Percentiles rank a stretch among this genome's conserved stretches.
Conservation (phyloP, 2,329 filamentous ascomycete genomes). For the Epichloe bromicola region DNA sequence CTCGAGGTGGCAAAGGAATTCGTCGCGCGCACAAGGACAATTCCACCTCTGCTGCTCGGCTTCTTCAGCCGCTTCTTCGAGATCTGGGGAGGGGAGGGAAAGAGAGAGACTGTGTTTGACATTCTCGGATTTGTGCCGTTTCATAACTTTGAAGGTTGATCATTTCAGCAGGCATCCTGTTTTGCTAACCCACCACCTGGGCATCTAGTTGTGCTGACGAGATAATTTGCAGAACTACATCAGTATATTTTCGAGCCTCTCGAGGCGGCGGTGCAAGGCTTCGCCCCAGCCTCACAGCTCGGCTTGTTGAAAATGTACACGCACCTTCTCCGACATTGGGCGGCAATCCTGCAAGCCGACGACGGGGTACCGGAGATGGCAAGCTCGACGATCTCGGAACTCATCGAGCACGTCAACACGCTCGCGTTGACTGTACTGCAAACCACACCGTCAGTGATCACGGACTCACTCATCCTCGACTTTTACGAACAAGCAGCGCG, state of each 20-base stretch:
- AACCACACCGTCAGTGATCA: conserved; percentile 27
- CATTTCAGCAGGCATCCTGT: conserved; percentile 16
- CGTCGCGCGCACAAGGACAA: conserved; percentile 38
- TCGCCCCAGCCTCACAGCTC: conserved; percentile 38
- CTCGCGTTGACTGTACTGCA: conserved; percentile 50
- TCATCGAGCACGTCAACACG: conserved; percentile 37
- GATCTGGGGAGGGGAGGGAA: conserved; percentile 49
- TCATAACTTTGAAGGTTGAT: conserved; percentile 43
- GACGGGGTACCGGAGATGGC: conserved; percentile 22
- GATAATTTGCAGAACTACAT: conserved; percentile 33
- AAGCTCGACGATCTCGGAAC: conserved; percentile 24
- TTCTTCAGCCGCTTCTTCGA: conserved; percentile 41
- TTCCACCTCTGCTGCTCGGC: conserved; percentile 35
- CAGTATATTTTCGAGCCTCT: conserved; percentile 34
- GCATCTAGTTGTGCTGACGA: not conserved
- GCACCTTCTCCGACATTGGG: conserved; percentile 49
- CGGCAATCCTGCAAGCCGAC: conserved; percentile 28
- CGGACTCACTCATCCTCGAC: conserved; percentile 47
- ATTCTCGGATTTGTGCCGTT: conserved; percentile 45
- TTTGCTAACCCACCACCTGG: too few relatives aligned
- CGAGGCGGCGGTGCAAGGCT: conserved; percentile 37
- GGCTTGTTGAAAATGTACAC: conserved; percentile 56
- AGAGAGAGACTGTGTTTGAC: conserved; percentile 40
- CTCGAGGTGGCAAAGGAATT: conserved; percentile 44
- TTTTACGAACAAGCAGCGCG: conserved; percentile 54